Base-by-base conservation (phyloP, 352 stramenopile genomes). In the Bremia lactucae region DNA sequence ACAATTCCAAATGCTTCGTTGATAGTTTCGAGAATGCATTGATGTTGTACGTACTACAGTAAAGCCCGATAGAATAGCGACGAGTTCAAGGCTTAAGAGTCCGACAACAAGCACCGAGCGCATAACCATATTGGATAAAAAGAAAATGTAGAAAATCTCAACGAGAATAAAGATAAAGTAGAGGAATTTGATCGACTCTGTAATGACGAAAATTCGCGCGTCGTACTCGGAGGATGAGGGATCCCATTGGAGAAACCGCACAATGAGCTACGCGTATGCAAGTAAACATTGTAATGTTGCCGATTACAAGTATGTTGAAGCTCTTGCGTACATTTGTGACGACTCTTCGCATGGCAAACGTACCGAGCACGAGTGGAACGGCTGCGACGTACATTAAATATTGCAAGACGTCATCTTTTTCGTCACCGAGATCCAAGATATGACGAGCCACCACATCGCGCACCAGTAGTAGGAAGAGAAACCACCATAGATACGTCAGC, bases 71-170 rank as follows among this genome's bases (percentile, higher is more conserved):
- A 80, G 37, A 24, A 92, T 46, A 13, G 57, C 61, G 4, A 87
- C 36, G 7, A 83, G 47, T 25, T 89, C 77, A 28, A 92, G 46
- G 28, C 60, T 58, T n/a, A 84, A 42, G 40, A 89, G 74, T 0
- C 80, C 55, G 15, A 82, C 65, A n/a, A 85, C 35, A 3, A 92
- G 53, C 34, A 89, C 47, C 21, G 83, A 78, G 11, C 64, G 58
- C 29, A 79, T 79, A 44, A 87, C 50, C 6, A 59, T 39, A 43
- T 71, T 80, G 36, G 62, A 70, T 8, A 68, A 59, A 42, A 89
- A 89, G 52, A 87, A 91, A 47, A 89, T 83, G 57, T 75, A 86
- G 45, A 89, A 92, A 18, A 86, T 63, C 50, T 92, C 79, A 42
- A 89, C 66, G 35, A 77, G 35, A 25, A 92, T 82, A 33, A 87